Conservation (phyloP, 192 early-diverging fungal species). For the Pecoramyces ruminantium region DNA sequence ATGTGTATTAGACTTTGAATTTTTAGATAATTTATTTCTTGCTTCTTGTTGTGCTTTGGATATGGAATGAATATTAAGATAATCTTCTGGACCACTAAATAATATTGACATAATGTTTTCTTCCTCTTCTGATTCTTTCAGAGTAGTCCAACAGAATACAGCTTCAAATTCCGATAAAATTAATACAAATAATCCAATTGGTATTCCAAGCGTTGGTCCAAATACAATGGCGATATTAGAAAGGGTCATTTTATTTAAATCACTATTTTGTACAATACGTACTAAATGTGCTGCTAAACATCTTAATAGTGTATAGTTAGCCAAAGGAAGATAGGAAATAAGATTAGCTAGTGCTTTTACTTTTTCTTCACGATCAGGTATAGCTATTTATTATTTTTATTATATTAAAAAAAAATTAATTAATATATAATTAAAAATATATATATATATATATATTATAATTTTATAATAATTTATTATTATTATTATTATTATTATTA, state of each 20-base stretch:
- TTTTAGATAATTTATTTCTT: neutral
- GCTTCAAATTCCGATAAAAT: slow-evolving; percentile 64
- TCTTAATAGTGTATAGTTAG: slow-evolving; percentile 80
- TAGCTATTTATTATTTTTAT: slow-evolving; percentile 23
- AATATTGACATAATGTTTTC: neutral
- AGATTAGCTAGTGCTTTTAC: slow-evolving; percentile 64
- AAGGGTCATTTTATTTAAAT: slow-evolving; percentile 86
- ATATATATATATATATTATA: too few species aligned
- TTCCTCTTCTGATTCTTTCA: neutral
- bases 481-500: too few species aligned
- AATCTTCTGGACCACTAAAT: neutral
- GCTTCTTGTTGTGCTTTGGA: neutral
- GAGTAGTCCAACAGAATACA: slow-evolving; percentile 16
- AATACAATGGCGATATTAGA: slow-evolving; percentile 96
- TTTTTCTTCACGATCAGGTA: slow-evolving; percentile 63
- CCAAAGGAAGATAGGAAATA: slow-evolving; percentile 54
- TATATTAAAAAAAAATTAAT: too few species aligned
- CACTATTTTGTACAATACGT: slow-evolving; percentile 66
- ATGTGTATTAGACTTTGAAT: too few species aligned
- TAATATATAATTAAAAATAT: too few species aligned
- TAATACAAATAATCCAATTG: slow-evolving; percentile 78
- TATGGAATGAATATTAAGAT: neutral
- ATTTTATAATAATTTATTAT: too few species aligned
- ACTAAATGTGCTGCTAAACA: slow-evolving; percentile 80
- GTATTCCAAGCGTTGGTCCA: slow-evolving; percentile 83